Percentiles rank a stretch among this genome's conserved stretches.
Conservation (phyloP, 345 rosid genomes). For the Camelina sativa region DNA sequence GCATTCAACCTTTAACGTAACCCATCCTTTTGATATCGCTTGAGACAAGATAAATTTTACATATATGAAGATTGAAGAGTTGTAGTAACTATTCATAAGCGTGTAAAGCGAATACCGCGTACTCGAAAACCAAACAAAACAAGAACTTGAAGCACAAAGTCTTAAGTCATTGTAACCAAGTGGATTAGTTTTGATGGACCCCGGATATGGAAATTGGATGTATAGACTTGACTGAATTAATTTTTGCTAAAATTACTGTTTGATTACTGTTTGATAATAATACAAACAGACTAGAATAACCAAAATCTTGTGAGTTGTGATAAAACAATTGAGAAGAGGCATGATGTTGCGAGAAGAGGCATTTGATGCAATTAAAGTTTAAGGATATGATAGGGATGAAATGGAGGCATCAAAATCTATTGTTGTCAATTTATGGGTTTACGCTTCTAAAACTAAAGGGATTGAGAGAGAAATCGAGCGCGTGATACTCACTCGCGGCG, state of each 20-base stretch:
- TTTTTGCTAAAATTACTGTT: neutral
- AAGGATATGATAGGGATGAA: too few relatives aligned
- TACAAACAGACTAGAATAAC: too few relatives aligned
- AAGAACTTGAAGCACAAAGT: neutral
- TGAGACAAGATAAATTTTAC: neutral
- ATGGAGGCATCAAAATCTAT: too few relatives aligned
- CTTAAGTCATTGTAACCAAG: neutral
- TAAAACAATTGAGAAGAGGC: too few relatives aligned
- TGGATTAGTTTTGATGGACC: conserved; percentile 9
- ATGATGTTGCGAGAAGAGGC: too few relatives aligned
- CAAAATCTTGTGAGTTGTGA: too few relatives aligned
- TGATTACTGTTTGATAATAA: neutral
- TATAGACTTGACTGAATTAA: neutral
- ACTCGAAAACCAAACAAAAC: neutral
- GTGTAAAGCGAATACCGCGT: neutral
- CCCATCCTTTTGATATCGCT: neutral
- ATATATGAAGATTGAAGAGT: neutral
- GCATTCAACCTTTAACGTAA: neutral
- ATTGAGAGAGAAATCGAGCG: too few relatives aligned
- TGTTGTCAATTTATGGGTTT: too few relatives aligned
- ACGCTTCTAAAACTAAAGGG: too few relatives aligned
- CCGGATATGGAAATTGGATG: neutral
- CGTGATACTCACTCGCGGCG: too few relatives aligned
- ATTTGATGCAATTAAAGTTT: too few relatives aligned
- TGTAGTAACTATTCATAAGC: neutral